A percentile compares a stretch with the other conserved stretches of the same genome.
Conservation (phyloP, 257 asterid genomes). For the Solanum dulcamara region DNA sequence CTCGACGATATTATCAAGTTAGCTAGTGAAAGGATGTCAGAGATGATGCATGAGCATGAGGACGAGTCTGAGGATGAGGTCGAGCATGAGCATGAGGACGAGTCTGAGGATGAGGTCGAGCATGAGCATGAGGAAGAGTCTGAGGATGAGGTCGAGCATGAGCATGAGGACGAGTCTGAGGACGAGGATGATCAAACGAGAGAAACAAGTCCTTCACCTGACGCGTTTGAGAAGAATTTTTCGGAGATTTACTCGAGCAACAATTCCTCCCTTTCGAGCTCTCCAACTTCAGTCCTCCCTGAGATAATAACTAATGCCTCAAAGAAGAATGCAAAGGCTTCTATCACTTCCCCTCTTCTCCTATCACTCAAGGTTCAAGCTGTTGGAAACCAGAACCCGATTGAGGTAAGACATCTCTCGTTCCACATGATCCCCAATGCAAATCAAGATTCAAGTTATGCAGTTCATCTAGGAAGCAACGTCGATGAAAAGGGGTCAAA, state of each 20-base stretch:
- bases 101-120: conserved; percentile 7
- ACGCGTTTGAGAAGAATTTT: conserved; percentile 31
- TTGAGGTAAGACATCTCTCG: conserved; percentile 58
- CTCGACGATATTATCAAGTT: conserved; percentile 65
- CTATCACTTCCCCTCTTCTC: conserved; percentile 43
- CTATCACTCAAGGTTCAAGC: conserved; percentile 52
- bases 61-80: background rate
- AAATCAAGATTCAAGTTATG: conserved; percentile 25
- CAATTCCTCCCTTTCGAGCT: conserved; percentile 26
- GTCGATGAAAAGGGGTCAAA: conserved; percentile 1
- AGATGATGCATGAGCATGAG: conserved; percentile 54
- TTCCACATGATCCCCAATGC: conserved; percentile 59
- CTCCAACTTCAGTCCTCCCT: conserved; percentile 84
- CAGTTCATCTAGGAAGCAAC: conserved; percentile 9
- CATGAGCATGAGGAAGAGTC: conserved; percentile 19
- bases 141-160: conserved; percentile 28
- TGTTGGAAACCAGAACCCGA: conserved; percentile 60
- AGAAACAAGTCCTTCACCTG: conserved; percentile 25
- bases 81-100: background rate
- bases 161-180: background rate
- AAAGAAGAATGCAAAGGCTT: conserved; percentile 15
- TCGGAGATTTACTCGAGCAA: conserved; percentile 27
- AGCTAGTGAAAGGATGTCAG: conserved; percentile 50
- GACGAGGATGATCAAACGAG: conserved; percentile 40
- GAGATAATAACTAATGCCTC: conserved; percentile 12